Conservation (phyloP, 164 flowering plant species). For the Vitis riparia region DNA sequence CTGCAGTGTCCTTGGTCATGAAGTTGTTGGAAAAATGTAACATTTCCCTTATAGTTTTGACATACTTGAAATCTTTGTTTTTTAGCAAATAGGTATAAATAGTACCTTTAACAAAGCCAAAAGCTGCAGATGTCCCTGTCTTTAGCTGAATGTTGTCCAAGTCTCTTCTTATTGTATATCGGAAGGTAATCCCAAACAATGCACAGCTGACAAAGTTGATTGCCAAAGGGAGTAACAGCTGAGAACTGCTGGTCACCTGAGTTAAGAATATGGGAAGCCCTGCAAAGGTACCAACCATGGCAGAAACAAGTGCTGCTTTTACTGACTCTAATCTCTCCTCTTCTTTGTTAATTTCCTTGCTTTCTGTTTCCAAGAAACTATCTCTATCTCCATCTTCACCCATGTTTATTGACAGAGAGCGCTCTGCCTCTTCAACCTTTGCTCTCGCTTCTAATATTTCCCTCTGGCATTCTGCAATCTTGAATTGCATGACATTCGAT, state of each 20-base stretch:
- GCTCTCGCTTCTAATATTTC: slow-evolving; percentile 72
- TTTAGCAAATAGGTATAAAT: not conserved
- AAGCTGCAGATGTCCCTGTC: slow-evolving; percentile 79
- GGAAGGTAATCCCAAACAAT: slow-evolving; percentile 82
- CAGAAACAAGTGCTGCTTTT: slow-evolving; percentile 74
- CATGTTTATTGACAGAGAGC: slow-evolving; percentile 33
- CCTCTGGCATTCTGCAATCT: slow-evolving; percentile 91
- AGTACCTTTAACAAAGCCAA: slow-evolving; percentile 80
- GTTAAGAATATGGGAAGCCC: slow-evolving; percentile 68
- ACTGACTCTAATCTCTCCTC: slow-evolving; percentile 78
- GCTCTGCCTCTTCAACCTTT: slow-evolving; percentile 81
- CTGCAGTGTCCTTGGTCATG: not conserved
- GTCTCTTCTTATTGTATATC: slow-evolving; percentile 81
- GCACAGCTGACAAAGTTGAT: slow-evolving; percentile 75
- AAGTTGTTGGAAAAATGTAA: not conserved
- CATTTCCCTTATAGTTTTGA: not conserved
- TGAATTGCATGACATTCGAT: slow-evolving; percentile 11
- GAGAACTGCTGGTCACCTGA: slow-evolving; percentile 38
- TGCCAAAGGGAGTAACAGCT: slow-evolving; percentile 67
- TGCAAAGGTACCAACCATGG: slow-evolving; percentile 75
- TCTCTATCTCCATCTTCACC: slow-evolving; percentile 18
- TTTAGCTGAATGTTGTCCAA: slow-evolving; percentile 86
- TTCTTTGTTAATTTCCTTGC: slow-evolving; percentile 38
- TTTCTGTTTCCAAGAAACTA: slow-evolving; percentile 10
- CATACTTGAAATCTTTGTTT: too few relatives aligned